Evolutionary conservation across 148 eudicot species (phyloP).

Genomic region (Heliamphora exappendiculata): DNA sequence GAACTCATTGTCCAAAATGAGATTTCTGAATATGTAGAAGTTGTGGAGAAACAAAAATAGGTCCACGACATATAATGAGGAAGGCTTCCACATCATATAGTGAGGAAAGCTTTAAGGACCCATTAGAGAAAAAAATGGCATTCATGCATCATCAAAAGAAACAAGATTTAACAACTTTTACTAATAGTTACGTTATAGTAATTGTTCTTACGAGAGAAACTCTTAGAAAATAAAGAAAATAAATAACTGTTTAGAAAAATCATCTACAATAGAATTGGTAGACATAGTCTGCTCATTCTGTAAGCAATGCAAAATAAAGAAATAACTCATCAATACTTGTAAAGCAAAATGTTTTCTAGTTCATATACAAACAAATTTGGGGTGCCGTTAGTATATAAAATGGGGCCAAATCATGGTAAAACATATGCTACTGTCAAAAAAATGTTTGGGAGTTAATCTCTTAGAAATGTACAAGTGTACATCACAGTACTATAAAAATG

Average conservation of each 20-base stretch:
- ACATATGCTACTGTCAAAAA: neutral
- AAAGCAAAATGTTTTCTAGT: neutral
- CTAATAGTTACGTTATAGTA: neutral
- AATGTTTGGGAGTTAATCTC: neutral
- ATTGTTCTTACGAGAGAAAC: neutral
- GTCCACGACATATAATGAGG: neutral
- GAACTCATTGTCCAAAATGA: no score
- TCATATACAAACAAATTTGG: neutral
- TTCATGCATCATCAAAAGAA: constrained; percentile 2
- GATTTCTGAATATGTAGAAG: neutral
- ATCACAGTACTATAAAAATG: neutral
- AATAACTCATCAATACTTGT: neutral
- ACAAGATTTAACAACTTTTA: neutral
- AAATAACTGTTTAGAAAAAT: neutral
- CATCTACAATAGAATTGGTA: neutral
- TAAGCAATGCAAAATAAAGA: no score
- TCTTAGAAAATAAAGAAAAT: neutral
- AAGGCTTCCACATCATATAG: no score
- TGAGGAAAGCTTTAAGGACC: neutral
- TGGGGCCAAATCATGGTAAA: neutral
- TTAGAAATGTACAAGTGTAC: neutral
- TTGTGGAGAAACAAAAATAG: neutral
- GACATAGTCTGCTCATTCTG: neutral
- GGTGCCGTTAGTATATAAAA: neutral
- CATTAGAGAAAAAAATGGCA: neutral